Base-by-base conservation (phyloP, 768 basidiomycete species). In the Inosperma sp. region DNA sequence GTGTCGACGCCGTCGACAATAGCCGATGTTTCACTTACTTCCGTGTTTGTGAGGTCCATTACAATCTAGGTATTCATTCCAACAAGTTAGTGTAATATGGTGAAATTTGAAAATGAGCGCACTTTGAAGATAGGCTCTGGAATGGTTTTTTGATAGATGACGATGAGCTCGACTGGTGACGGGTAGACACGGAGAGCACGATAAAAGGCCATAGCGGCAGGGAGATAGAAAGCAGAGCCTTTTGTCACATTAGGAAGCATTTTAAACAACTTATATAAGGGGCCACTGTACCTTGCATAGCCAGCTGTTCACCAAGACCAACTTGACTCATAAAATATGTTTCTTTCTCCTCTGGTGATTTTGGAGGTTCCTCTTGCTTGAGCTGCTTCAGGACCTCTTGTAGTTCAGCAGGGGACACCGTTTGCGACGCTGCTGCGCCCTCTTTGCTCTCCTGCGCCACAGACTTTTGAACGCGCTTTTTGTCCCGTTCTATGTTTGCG, bases 111-210 rank as follows among this genome's bases (percentile, higher is more conserved):
- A 49, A 44, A 13, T 25, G 12, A 26, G 21, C 71, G 26, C 49
- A 85, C 86, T 72, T 90, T 87, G 72, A 92, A 91, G 42, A 93
- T 74, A 30, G 83, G 76, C 22, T 80, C 78, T 3, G 91, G 88
- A 25, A 95, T 82, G 27, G 92, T 93, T 70, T 88, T 87, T 71
- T 97, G 84, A 62, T 96, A 95, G 55, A 98, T 94, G 67, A 87
- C 82, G 60, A 99, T 86, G 59, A 98, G 81, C 68, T 98, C 96
- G 26, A 92, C 82, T 1, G 94, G 92, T 25, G 88, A 83, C 43
- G 96, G 96, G 72, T 99, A 99, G 29, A 96, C 93, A 48, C 87
- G 78, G 52, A 98, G 82, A 1, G 93, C 94, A 43, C 92, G 81
- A 79, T 84, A 99, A 80, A 98, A 98, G 34, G 84, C 81, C 64